Percentiles rank a stretch among this genome's conserved stretches.
These are phyloP conservation scores for Erysimum cheiranthoides DNA, from an alignment of 345 rosid genomes.

Conservation along the genomic window DNA sequence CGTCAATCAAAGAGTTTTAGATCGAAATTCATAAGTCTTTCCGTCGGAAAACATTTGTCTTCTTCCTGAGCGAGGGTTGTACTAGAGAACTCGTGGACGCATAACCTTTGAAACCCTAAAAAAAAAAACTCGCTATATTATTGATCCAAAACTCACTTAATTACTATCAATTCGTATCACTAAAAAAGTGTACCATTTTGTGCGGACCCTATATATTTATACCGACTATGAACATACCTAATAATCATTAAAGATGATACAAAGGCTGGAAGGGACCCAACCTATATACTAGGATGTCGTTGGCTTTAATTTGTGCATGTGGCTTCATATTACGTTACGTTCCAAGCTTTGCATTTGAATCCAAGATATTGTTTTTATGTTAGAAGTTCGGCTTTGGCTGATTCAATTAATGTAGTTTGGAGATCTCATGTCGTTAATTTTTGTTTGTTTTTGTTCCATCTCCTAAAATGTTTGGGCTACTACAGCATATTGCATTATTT, in stretches of 20 bases:
- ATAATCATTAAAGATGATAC: slow-evolving; percentile 25
- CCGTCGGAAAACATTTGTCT: neutral
- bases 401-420: slow-evolving; percentile 1
- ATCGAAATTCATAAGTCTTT: neutral
- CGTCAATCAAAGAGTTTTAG: neutral
- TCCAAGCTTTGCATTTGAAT: slow-evolving; percentile 13
- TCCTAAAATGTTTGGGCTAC: neutral
- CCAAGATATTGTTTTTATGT: neutral
- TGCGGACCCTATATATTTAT: slow-evolving; percentile 11
- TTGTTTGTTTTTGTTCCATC: neutral
- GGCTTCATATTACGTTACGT: slow-evolving; percentile 40
- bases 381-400: slow-evolving; percentile 23
- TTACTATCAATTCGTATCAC: neutral
- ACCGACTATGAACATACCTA: slow-evolving; percentile 18
- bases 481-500: neutral
- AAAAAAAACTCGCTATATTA: neutral
- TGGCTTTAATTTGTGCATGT: slow-evolving; percentile 43
- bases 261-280: slow-evolving; percentile 28
- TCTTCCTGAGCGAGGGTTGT: neutral
- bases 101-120: neutral
- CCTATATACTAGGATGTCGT: slow-evolving; percentile 37
- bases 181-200: neutral
- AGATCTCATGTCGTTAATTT: neutral
- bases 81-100: neutral
- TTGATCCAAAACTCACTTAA: neutral